Evolutionary conservation across 768 basidiomycete species (phyloP), one percentile per base, ranked within the genome.

Genomic region (Russula brevipes): DNA sequence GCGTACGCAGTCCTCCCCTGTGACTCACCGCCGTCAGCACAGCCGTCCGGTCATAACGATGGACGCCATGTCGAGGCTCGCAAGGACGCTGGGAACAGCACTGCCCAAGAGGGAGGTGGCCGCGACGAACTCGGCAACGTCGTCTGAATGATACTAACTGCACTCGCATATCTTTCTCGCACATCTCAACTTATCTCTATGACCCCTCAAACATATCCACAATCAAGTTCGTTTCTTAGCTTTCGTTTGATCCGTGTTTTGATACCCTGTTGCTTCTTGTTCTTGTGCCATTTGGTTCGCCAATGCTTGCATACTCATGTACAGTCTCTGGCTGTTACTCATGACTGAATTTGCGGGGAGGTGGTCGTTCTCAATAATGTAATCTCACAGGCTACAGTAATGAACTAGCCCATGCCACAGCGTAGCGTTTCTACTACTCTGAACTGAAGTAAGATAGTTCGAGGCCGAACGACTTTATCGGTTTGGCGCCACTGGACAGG

Each of bases 371-470:
- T 33, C 35, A 46, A 57, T 33, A n/a, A 50, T 36, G 35, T 61
- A 49, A 42, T 51, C 41, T 12, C 50, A 57, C 11, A 45, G 36
- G 36, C 50, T 31, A 57, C n/a, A 33, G 33, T 17, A 63, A 57
- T 51, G 19, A 46, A 52, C 5, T 38, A 53, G 35, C 24, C 39
- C 35, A 44, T 42, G 8, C 52, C 17, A 12, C 17, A 38, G n/a
- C 17, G 4, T 57, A 38, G 35, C 11, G 5, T 57, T 24, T 36
- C 19, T n/a, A 50, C 66, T 70, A 76, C 53, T 72, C 80, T 16
- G 89, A 86, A 73, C 89, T 90, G 71, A 95, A 97, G 73, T 95
- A 97, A 42, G 94, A 91, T 46, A 98, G 78, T 72, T 98, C 94
- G n/a, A 98, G 77, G 5, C 94, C 94, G 46, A 98, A 81, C 11